phyloP scores from a whole-genome alignment of 768 basidiomycete species.

The Trametes meyenii region DNA sequence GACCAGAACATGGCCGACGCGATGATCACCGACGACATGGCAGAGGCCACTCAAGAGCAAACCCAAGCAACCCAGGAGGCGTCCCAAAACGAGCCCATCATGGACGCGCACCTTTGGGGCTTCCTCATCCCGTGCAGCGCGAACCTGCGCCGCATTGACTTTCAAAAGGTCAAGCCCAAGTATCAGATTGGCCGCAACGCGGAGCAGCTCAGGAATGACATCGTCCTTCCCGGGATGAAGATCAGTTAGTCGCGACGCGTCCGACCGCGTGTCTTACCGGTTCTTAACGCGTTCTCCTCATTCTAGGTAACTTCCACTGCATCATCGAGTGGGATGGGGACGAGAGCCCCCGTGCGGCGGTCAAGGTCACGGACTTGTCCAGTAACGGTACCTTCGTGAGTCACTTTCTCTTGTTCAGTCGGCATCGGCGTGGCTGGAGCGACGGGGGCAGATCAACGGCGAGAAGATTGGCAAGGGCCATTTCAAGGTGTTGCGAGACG shows the following conservation, averaged over 20 bases:
- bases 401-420: background rate
- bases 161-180: slow-evolving; percentile 53
- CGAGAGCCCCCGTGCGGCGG: slow-evolving; percentile 42
- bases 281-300: slow-evolving; percentile 32
- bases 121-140: slow-evolving; percentile 67
- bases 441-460: slow-evolving; percentile 61
- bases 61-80: slow-evolving; percentile 45
- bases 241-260: slow-evolving; percentile 57
- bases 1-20: slow-evolving; percentile 22
- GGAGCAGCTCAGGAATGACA: slow-evolving; percentile 39
- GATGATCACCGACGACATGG: slow-evolving; percentile 24
- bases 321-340: slow-evolving; percentile 61
- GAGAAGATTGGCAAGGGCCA: slow-evolving; percentile 60
- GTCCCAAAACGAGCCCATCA: slow-evolving; percentile 37
- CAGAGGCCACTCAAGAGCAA: slow-evolving; percentile 26
- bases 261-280: slow-evolving; percentile 4
- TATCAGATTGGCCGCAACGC: slow-evolving; percentile 59
- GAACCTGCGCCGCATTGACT: slow-evolving; percentile 57
- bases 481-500: slow-evolving; percentile 64
- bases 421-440: background rate
- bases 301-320: slow-evolving; percentile 57
- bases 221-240: slow-evolving; percentile 69
- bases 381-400: slow-evolving; percentile 47
- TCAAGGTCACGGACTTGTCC: slow-evolving; percentile 58
- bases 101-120: slow-evolving; percentile 60